Base-by-base conservation (phyloP, 1,284 basidiomycete genomes). In the Entoloma clypeatum region DNA sequence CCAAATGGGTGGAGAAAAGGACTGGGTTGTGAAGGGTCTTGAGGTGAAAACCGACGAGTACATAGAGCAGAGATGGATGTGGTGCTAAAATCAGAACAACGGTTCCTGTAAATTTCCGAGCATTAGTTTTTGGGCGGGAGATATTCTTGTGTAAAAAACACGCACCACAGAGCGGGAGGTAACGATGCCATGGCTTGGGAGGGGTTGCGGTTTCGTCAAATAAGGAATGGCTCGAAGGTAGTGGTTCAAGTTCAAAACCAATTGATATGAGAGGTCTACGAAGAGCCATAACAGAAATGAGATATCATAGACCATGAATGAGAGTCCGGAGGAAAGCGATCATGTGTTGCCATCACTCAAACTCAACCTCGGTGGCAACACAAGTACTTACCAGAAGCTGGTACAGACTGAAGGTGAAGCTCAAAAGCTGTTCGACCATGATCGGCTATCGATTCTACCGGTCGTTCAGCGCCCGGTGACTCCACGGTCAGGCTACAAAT, bases 21-120 rank as follows among this genome's bases (percentile, higher is more conserved):
- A 64, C 34, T 5, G 74, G 65, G 21, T 70, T 63, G 32, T 75
- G 60, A 5, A 79, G 61, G 6, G 73, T 74, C 36, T 68, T 64
- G 28, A 84, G 69, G 55, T 87, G 75, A 53, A 83, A 81, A 48
- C 78, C 72, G 40, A 81, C 68, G 16, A 87, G 74, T 33, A 87
- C 64, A 46, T 76, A 69, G 7, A 87, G 62, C 50, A 81, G 65
- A 3, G 85, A 87, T 3, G 85, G 85, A 33, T 86, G 86, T 5
- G 86, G 85, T 11, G 75, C 72, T 5, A 86, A 56, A 40, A 88
- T 72, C 35, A 87, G 59, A 19, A 72, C 36, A 13, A 87, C 54
- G 9, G 77, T 72, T 16, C 68, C 85, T 49, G 41, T 10, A 26
- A 2, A 19, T 25, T 8, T 24, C 21, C 37, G 13, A 32, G 5